phyloP scores from a whole-genome alignment of 345 rosid genomes.

The Salix koriyanagi region DNA sequence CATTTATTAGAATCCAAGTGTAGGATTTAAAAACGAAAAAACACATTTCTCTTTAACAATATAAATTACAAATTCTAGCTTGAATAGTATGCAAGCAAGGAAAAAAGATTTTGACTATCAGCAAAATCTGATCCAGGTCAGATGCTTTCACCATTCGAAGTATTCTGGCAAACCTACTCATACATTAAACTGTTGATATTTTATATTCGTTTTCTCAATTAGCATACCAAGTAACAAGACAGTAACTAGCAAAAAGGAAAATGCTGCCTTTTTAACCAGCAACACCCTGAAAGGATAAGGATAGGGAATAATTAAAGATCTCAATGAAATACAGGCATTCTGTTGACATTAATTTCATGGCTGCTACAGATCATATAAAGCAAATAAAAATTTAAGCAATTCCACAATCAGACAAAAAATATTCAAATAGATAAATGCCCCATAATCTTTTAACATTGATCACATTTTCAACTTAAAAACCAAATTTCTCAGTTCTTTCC shows the following conservation, averaged over 20 bases:
- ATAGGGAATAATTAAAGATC: not conserved
- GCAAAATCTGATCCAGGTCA: too few relatives aligned
- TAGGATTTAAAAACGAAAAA: not conserved
- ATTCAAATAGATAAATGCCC: not conserved
- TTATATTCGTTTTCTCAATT: not conserved
- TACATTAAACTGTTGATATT: not conserved
- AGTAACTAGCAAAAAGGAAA: too few relatives aligned
- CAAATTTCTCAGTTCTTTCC: not conserved
- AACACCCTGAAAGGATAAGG: not conserved
- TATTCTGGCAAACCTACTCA: not conserved
- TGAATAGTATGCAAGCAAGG: too few relatives aligned
- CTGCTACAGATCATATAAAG: not conserved
- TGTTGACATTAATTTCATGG: not conserved
- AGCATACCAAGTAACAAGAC: too few relatives aligned
- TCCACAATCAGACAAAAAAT: not conserved
- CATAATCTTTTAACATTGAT: not conserved
- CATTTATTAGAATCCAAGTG: not conserved
- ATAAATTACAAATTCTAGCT: too few relatives aligned
- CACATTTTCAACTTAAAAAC: too few relatives aligned
- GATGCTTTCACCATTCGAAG: too few relatives aligned
- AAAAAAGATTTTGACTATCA: too few relatives aligned
- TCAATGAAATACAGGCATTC: not conserved
- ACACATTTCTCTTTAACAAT: too few relatives aligned
- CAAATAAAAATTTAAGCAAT: not conserved
- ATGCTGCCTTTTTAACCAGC: not conserved